Evolutionary conservation across 371 early-diverging fungal species (phyloP), one percentile per base, ranked within the genome.

Genomic region (Gilbertella persicaria): DNA sequence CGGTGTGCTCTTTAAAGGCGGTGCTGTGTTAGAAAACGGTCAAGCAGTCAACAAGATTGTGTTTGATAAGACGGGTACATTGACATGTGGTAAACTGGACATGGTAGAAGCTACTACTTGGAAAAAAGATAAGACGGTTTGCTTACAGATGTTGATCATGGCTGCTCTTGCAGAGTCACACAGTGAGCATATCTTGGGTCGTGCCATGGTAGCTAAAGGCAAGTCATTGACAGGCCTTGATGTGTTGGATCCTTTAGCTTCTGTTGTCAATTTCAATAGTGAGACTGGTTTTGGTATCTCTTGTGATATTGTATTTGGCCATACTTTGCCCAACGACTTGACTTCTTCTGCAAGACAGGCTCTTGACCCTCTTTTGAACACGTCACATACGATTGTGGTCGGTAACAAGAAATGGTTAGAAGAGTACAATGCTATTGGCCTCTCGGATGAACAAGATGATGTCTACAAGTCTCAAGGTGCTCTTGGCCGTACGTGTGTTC

Each of bases 21-120:
- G 91, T 5, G 82, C 71, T 23, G 84, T 94, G 9, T 66, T 98
- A 40, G 96, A 96, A 61, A 82, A 80, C 2, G 94, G 93, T 3
- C 83, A 89, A 48, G 73, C 71, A 30, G 76, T 97, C 13, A 90
- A 88, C 55, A 92, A 88, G 49, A 73, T 96, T 0, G 85, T 97
- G 21, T 97, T 98, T 71, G 98, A 98, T 74, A 98, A 98, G 75
- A 98, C 98, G 2, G 98, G 97, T 30, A 98, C 98, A 0, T 63
- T 98, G 38, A 98, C 98, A 14, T 51, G 66, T 4, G 98, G 98
- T 36, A 83, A 89, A 50, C 66, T 97, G 50, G 66, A 82, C 9
- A 93, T 98, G 3, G 85, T 87, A 0, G 64, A 74, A 20, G 66
- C 72, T 45, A 39, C 33, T 3, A 26, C 54, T 28, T 66, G 67